Evolutionary conservation across 2,329 filamentous ascomycete species (phyloP).

Genomic region (Lasiodiplodia sp.): DNA sequence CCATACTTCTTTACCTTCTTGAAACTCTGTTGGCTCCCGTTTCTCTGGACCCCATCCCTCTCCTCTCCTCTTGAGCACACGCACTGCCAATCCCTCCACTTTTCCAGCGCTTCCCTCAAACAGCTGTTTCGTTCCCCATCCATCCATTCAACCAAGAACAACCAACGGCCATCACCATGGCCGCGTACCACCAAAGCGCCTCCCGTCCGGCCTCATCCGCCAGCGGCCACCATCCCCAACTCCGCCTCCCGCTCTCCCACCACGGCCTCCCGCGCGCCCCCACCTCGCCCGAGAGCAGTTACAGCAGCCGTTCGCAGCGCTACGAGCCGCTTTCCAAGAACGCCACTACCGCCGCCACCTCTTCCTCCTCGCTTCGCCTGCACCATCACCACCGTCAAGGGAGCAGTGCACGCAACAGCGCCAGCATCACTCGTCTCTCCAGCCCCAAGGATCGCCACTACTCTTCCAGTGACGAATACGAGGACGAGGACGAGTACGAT

Average conservation of each 20-base stretch:
- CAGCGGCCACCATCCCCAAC: conserved; percentile 21
- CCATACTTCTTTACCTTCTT: conserved; percentile 21
- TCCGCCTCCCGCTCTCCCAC: conserved; percentile 26
- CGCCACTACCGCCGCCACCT: neutral
- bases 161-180: conserved; percentile 3
- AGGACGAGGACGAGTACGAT: neutral
- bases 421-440: neutral
- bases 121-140: neutral
- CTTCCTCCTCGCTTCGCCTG: neutral
- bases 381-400: neutral
- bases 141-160: conserved; percentile 5
- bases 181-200: conserved; percentile 1
- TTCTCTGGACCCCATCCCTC: neutral
- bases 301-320: conserved; percentile 24
- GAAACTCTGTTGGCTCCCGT: conserved; percentile 13
- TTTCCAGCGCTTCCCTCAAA: neutral
- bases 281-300: conserved; percentile 24
- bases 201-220: conserved; percentile 1
- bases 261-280: conserved; percentile 28
- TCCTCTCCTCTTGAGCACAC: neutral
- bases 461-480: neutral
- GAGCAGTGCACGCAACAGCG: neutral
- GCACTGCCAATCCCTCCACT: conserved; percentile 6
- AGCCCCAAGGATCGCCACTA: neutral
- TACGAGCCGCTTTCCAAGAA: conserved; percentile 26